Conservation (phyloP, 2,329 filamentous ascomycete species). For the Monosporascus sp. region DNA sequence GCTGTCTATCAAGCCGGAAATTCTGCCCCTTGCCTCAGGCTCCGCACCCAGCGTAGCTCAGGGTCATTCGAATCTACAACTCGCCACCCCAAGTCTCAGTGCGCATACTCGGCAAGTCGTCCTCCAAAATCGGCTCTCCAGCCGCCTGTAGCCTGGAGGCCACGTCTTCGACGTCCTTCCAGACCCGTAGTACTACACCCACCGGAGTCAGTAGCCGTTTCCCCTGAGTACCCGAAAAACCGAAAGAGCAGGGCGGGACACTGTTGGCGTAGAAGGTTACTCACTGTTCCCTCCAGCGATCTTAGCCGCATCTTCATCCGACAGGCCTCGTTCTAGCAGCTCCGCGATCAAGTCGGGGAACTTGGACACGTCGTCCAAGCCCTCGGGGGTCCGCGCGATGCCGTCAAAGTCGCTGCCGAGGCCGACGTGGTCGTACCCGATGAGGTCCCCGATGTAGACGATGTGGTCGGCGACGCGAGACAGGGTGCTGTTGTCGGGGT, state of each 20-base stretch:
- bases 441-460: slow-evolving; percentile 70
- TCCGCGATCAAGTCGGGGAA: slow-evolving; percentile 75
- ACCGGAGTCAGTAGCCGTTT: background rate
- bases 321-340: slow-evolving; percentile 67
- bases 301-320: slow-evolving; percentile 66
- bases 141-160: slow-evolving; percentile 58
- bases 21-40: background rate
- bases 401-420: slow-evolving; percentile 88
- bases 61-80: background rate
- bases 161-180: slow-evolving; percentile 71
- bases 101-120: slow-evolving; percentile 34
- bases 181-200: slow-evolving; percentile 63
- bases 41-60: background rate
- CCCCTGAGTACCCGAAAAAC: background rate
- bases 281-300: slow-evolving; percentile 66
- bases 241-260: background rate
- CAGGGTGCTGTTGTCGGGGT: slow-evolving; percentile 65
- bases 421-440: slow-evolving; percentile 85
- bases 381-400: slow-evolving; percentile 59
- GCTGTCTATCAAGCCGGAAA: too few relatives aligned
- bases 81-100: background rate
- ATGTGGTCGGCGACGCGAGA: slow-evolving; percentile 76
- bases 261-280: background rate
- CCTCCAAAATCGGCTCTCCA: slow-evolving; percentile 49
- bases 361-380: slow-evolving; percentile 79